Percentiles rank a stretch among this genome's conserved stretches.
Conservation (phyloP, 2,329 filamentous ascomycete species). For the Diplodia intermedia region DNA sequence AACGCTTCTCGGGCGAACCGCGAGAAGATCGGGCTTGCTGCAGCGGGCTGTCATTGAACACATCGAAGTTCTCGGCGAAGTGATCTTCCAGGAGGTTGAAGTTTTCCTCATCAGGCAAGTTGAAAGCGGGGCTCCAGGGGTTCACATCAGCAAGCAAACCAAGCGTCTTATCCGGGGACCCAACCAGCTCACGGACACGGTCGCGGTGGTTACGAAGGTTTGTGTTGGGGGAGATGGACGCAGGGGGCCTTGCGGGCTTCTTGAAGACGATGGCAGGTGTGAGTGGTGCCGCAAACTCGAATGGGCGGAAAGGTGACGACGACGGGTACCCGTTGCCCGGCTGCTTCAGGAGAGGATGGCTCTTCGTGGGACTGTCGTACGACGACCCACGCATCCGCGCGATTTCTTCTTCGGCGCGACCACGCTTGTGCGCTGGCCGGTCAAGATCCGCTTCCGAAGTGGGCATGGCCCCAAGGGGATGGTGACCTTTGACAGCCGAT, state of each 20-base stretch:
- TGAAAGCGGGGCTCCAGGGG: conserved; percentile 70
- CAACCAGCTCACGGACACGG: conserved; percentile 79
- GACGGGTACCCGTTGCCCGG: conserved; percentile 37
- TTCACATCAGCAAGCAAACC: conserved; percentile 44
- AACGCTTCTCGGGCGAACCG: conserved; percentile 71
- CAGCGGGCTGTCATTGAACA: conserved; percentile 60
- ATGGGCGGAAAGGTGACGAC: conserved; percentile 52
- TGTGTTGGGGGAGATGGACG: conserved; percentile 90
- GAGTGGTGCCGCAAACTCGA: conserved; percentile 64
- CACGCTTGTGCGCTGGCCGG: conserved; percentile 81
- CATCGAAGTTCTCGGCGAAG: conserved; percentile 65
- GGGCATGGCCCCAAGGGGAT: conserved; percentile 66
- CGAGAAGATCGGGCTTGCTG: conserved; percentile 53
- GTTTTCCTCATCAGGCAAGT: conserved; percentile 65
- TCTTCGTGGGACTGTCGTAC: conserved; percentile 86
- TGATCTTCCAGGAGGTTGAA: conserved; percentile 58
- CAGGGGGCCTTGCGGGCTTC: conserved; percentile 66
- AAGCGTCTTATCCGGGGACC: conserved; percentile 71
- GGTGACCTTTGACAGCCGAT: conserved; percentile 76
- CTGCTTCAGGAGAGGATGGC: conserved; percentile 62
- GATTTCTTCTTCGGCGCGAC: conserved; percentile 94
- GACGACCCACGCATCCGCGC: conserved; percentile 89
- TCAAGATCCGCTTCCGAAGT: conserved; percentile 78
- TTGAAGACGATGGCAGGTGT: conserved; percentile 87
- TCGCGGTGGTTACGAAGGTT: conserved; percentile 89